Evolutionary conservation across 164 flowering plant species (phyloP).

Genomic region (Nymphaea colorata): DNA sequence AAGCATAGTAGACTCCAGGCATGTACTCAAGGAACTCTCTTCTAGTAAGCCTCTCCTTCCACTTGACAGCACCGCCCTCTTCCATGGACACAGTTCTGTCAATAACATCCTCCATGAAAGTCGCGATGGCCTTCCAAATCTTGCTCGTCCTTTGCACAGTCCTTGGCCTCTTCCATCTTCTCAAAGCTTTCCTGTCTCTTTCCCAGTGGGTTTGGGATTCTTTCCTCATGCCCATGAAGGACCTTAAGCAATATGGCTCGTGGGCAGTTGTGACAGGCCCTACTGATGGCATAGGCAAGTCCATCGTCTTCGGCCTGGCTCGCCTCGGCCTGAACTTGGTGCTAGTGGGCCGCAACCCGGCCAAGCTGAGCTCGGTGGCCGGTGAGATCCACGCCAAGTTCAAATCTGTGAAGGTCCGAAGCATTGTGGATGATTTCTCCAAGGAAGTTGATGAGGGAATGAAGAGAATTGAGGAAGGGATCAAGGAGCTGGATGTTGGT

Average conservation of each 20-base stretch:
- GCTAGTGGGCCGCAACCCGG: slow-evolving; percentile 53
- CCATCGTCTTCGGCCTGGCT: slow-evolving; percentile 63
- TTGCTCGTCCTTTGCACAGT: neutral
- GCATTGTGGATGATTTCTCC: slow-evolving; percentile 54
- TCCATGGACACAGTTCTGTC: no score
- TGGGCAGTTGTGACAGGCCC: slow-evolving; percentile 86
- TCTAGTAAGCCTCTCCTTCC: no score
- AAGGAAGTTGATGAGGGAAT: slow-evolving; percentile 45
- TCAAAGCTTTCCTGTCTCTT: slow-evolving; percentile 14
- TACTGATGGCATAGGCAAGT: slow-evolving; percentile 81
- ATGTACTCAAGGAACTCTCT: no score
- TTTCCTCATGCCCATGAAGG: slow-evolving; percentile 60
- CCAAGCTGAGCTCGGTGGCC: slow-evolving; percentile 38
- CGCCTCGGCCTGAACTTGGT: slow-evolving; percentile 58
- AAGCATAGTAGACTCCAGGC: no score
- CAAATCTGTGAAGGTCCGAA: slow-evolving; percentile 21
- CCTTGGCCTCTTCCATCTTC: slow-evolving; percentile 31
- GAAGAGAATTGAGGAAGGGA: slow-evolving; percentile 26
- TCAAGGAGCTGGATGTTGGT: slow-evolving; percentile 61
- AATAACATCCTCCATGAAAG: neutral
- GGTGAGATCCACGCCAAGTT: slow-evolving; percentile 20
- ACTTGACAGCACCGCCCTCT: no score
- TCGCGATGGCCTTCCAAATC: neutral
- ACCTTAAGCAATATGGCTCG: slow-evolving; percentile 58
- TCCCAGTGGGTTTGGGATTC: slow-evolving; percentile 48